Evolutionary conservation across 768 basidiomycete genomes (phyloP), one percentile per base, ranked within the genome.

Genomic region (Leccinum variicolor): DNA sequence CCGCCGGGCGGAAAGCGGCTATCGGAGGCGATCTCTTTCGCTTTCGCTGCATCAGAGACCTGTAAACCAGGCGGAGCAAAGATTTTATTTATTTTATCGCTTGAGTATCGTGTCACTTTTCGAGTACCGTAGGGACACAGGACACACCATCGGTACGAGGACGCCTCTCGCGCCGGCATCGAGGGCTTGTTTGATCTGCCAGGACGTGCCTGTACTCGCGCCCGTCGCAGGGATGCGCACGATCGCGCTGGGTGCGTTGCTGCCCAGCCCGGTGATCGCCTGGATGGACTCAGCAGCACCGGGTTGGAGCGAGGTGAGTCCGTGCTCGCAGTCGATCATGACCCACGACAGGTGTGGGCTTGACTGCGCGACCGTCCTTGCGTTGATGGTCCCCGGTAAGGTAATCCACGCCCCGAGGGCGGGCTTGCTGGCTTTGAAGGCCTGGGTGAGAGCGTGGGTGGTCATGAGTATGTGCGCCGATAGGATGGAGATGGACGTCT

Each of bases 161-260:
- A 88, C 72, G 0, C 87, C 86, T 26, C 77, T 75, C 17, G 86
- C 87, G 5, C 87, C 87, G 0, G 83, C 82, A 64, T 89, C 87
- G 29, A 89, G 77, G 1, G 82, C 86, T 58, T 84, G 77, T 72
- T 89, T 89, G 71, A 89, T 86, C 68, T 87, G 86, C 85, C 86
- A 87, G 55, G 77, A 77, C 3, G 84, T 83, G 60, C 81, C 80
- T 0, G 73, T 73, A 26, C 78, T 80, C 26, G 77, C 65, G 0
- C 85, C 86, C 2, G 86, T 88, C 8, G 85, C 85, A 7, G 87
- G 83, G 50, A 88, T 81, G 26, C 87, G 71, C 6, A 89, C 81
- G 39, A 89, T 62, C 10, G 81, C 74, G 62, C 81, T 86, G 0
- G 83, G 82, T 2, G 78, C 79, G 29, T 64, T 61, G 2, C 66